Conservation (phyloP, 352 stramenopile species). For the Phytophthora capsici region DNA sequence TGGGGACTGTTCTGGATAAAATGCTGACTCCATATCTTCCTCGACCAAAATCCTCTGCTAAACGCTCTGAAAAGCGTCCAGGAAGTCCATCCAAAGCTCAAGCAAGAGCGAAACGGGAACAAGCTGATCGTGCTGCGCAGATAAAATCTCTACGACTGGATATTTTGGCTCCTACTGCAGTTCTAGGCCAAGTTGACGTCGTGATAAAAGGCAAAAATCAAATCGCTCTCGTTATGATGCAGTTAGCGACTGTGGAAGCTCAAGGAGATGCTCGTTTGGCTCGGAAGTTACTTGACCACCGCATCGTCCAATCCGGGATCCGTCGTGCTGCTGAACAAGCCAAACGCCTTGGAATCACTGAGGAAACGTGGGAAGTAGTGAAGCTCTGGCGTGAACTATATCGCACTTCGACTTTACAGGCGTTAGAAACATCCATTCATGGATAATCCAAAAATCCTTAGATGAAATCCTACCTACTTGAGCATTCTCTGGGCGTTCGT, state of each 20-base stretch:
- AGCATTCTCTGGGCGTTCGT: slow-evolving; percentile 3
- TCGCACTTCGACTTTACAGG: slow-evolving; percentile 49
- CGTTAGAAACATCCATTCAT: slow-evolving; percentile 5
- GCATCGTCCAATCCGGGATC: slow-evolving; percentile 39
- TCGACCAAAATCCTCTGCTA: slow-evolving; percentile 14
- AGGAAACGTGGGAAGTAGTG: slow-evolving; percentile 50
- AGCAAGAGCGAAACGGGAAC: too few species aligned
- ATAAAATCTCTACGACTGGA: too few species aligned
- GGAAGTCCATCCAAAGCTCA: slow-evolving; percentile 5
- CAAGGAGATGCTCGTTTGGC: slow-evolving; percentile 55
- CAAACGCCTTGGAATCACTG: slow-evolving; percentile 40
- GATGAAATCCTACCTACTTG: too few species aligned
- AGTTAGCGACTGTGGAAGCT: slow-evolving; percentile 61
- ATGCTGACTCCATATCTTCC: slow-evolving; percentile 31
- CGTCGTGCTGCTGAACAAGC: slow-evolving; percentile 53
- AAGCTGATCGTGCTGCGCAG: too few species aligned
- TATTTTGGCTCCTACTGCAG: too few species aligned
- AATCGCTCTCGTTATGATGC: slow-evolving; percentile 39
- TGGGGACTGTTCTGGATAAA: slow-evolving; percentile 46
- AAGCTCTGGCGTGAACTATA: slow-evolving; percentile 72
- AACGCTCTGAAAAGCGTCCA: slow-evolving; percentile 5
- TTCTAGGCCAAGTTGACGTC: too few species aligned
- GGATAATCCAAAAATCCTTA: too few species aligned
- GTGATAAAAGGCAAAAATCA: too few species aligned
- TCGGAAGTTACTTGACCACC: slow-evolving; percentile 43